phyloP scores from a whole-genome alignment of 176 grass and related monocot species.

The Cymbopogon citratus region DNA sequence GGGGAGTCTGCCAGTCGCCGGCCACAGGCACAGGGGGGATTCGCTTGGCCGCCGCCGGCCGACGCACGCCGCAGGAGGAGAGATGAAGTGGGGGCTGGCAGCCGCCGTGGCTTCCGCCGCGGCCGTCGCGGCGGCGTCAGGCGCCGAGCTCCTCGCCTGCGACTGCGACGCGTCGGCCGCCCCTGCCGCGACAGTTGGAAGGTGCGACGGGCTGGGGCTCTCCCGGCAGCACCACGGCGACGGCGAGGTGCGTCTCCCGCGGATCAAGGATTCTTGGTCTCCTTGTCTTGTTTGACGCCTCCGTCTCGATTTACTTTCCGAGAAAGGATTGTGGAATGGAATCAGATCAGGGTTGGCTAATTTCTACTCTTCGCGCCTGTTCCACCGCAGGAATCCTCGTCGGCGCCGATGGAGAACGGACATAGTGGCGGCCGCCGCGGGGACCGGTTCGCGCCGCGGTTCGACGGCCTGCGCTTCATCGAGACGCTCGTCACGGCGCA shows the following conservation, averaged over 20 bases:
- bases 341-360: not conserved
- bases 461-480: constrained; percentile 53
- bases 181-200: not conserved
- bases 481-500: constrained; percentile 54
- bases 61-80: not conserved
- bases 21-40: not conserved
- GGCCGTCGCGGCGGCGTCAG: constrained; percentile 36
- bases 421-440: not conserved
- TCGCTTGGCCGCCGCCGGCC: not conserved
- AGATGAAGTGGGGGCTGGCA: constrained; percentile 41
- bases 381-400: not conserved
- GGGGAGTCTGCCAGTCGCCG: not conserved
- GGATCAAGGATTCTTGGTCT: not conserved
- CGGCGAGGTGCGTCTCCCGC: not conserved
- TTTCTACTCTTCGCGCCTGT: not conserved
- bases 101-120: constrained; percentile 30
- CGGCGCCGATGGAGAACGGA: not conserved
- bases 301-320: not conserved
- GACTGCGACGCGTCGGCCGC: constrained; percentile 3
- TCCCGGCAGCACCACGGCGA: constrained; percentile 14
- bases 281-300: not conserved
- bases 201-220: constrained; percentile 29
- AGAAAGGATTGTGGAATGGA: not conserved
- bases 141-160: constrained; percentile 45
- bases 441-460: constrained; percentile 41